These are phyloP conservation scores for Coemansia sp. DNA, from an alignment of 192 early-diverging fungal species.

Conservation along the genomic window DNA sequence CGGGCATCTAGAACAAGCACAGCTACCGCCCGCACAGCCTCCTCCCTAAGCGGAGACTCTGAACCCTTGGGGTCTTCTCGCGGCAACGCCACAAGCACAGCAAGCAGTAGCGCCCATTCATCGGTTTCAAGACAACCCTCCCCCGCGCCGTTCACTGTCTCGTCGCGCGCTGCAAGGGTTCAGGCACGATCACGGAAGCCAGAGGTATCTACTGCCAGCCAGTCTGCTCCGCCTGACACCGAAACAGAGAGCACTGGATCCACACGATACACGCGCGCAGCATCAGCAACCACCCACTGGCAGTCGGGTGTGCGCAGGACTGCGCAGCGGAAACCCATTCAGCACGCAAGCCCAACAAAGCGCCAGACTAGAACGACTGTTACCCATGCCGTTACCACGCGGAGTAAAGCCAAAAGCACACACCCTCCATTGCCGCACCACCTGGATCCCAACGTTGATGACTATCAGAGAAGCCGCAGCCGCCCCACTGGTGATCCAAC, in stretches of 20 bases:
- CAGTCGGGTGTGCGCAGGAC: not conserved
- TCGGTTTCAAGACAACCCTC: conserved; percentile 4
- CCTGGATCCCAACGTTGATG: not conserved
- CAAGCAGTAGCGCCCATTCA: conserved; percentile 8
- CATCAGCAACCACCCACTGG: not conserved
- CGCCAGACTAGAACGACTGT: not conserved
- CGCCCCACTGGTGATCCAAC: not conserved
- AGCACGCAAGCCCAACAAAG: conserved; percentile 4
- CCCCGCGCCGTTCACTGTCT: not conserved
- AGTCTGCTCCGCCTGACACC: not conserved
- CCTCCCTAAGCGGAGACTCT: not conserved
- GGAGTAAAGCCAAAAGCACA: conserved; percentile 4
- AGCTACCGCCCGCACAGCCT: not conserved
- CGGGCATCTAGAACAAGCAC: conserved; percentile 10
- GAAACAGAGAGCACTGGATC: conserved; percentile 2
- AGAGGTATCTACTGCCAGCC: not conserved
- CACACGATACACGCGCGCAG: not conserved
- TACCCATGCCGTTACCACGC: not conserved
- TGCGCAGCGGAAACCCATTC: not conserved
- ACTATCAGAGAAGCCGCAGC: not conserved
- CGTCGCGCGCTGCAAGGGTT: conserved; percentile 2
- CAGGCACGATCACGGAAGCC: conserved; percentile 1
- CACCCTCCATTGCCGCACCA: not conserved
- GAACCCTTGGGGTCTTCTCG: not conserved
- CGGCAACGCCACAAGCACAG: not conserved